phyloP scores from a whole-genome alignment of 2,329 filamentous ascomycete species.

The Helminthosporium solani region DNA sequence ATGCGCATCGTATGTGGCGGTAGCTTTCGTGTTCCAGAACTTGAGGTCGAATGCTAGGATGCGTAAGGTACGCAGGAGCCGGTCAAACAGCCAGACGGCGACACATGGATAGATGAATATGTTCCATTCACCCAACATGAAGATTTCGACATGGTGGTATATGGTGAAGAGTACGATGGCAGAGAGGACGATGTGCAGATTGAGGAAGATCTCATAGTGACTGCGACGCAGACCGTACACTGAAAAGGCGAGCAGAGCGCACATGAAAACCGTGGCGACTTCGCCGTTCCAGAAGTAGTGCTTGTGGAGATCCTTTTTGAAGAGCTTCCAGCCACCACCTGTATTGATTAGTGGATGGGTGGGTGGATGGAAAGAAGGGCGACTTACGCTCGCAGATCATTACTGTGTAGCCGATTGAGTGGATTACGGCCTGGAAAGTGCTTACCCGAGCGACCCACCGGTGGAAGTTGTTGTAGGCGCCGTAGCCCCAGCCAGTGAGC shows the following conservation, averaged over 20 bases:
- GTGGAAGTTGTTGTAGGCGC: conserved; percentile 67
- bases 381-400: conserved; percentile 41
- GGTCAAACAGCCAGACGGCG: conserved; percentile 54
- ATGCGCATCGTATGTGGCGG: conserved; percentile 46
- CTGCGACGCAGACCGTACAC: conserved; percentile 54
- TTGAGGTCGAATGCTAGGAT: conserved; percentile 48
- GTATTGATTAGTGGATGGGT: neutral
- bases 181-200: conserved; percentile 46
- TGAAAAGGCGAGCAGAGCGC: conserved; percentile 48
- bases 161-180: conserved; percentile 51
- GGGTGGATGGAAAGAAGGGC: too few species aligned
- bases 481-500: conserved; percentile 69
- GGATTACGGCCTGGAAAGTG: conserved; percentile 62
- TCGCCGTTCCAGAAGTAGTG: conserved; percentile 56
- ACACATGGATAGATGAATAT: conserved; percentile 53
- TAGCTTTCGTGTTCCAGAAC: conserved; percentile 39
- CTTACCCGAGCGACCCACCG: conserved; percentile 65
- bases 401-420: conserved; percentile 61
- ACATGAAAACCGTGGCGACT: conserved; percentile 48
- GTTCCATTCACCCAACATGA: conserved; percentile 50
- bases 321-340: conserved; percentile 43
- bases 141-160: conserved; percentile 57
- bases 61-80: conserved; percentile 49
- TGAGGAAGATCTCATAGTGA: conserved; percentile 49
- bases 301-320: conserved; percentile 39